Evolutionary conservation across 805 yeast species (phyloP).

Genomic region (Nakazawaea populi): DNA sequence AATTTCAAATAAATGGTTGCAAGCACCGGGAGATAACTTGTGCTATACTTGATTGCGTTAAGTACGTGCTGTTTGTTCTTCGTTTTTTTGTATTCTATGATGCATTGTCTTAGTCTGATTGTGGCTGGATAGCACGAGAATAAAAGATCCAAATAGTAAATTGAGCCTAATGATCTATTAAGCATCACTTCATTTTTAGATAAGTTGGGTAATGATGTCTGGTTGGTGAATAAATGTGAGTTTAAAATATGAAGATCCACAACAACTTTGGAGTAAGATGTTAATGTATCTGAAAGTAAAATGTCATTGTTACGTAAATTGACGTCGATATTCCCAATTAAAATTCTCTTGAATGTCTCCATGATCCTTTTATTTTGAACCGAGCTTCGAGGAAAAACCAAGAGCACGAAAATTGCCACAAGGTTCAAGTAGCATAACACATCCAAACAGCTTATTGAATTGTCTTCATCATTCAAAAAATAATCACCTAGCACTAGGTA

Average conservation of each 20-base stretch:
- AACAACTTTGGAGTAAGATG: constrained; percentile 72
- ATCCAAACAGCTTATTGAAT: constrained; percentile 21
- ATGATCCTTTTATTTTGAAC: constrained; percentile 37
- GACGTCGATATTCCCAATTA: constrained; percentile 53
- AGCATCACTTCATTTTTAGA: constrained; percentile 17
- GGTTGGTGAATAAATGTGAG: constrained; percentile 36
- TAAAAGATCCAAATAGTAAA: constrained; percentile 24
- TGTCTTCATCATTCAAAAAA: constrained; percentile 11
- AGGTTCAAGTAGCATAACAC: constrained; percentile 35
- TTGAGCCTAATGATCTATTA: constrained; percentile 22
- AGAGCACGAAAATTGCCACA: constrained; percentile 24
- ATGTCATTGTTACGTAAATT: constrained; percentile 72
- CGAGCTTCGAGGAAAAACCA: constrained; percentile 28
- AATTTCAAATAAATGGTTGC: constrained; percentile 22
- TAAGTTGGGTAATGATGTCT: constrained; percentile 26
- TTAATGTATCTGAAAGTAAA: constrained; percentile 74
- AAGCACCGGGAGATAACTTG: constrained; percentile 52
- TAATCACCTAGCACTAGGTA: constrained; percentile 20
- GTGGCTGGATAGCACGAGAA: constrained; percentile 49
- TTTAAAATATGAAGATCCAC: constrained; percentile 62
- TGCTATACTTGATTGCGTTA: constrained; percentile 71
- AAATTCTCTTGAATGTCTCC: constrained; percentile 45
- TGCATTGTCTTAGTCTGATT: constrained; percentile 81
- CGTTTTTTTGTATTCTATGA: constrained; percentile 54
- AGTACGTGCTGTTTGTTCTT: constrained; percentile 49